A percentile compares a stretch with the other conserved stretches of the same genome.
These are phyloP conservation scores for Rheum nobile DNA, from an alignment of 148 eudicot species.

Conservation along the genomic window DNA sequence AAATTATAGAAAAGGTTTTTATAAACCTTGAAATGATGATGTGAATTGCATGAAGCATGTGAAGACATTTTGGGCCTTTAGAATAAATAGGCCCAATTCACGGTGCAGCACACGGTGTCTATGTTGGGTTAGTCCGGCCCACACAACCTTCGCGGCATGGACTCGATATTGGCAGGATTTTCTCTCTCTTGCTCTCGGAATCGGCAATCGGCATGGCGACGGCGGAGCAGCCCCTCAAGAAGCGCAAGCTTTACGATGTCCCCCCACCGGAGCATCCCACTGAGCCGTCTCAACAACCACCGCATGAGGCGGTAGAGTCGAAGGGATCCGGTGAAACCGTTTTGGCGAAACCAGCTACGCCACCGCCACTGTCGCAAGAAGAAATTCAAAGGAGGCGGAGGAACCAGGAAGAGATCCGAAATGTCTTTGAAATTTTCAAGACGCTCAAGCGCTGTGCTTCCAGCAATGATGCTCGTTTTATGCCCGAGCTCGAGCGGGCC, in stretches of 20 bases:
- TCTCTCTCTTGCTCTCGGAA: not conserved
- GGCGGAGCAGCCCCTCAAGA: constrained; percentile 79
- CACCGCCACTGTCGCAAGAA: constrained; percentile 46
- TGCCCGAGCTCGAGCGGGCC: constrained; percentile 70
- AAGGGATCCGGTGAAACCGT: constrained; percentile 4
- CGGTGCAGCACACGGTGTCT: not conserved
- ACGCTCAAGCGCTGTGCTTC: constrained; percentile 46
- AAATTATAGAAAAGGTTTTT: too few species aligned
- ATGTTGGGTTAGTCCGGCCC: not conserved
- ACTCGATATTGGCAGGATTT: not conserved
- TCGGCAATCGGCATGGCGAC: constrained; percentile 26
- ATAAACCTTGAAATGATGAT: too few species aligned
- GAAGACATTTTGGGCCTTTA: too few species aligned
- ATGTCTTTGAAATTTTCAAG: constrained; percentile 53
- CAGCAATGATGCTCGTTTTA: constrained; percentile 24
- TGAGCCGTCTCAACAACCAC: constrained; percentile 24
- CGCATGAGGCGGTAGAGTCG: constrained; percentile 26
- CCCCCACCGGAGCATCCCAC: constrained; percentile 19
- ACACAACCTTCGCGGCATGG: not conserved
- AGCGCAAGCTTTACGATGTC: constrained; percentile 56
- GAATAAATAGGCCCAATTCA: not conserved
- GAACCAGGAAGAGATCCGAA: constrained; percentile 67
- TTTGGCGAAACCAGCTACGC: constrained; percentile 17
- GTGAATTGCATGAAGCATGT: not conserved
- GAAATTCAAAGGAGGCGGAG: constrained; percentile 47